A percentile compares a stretch with the other conserved stretches of the same genome.
Conservation (phyloP, 371 early-diverging fungal genomes). For the Rhizopus sp. region DNA sequence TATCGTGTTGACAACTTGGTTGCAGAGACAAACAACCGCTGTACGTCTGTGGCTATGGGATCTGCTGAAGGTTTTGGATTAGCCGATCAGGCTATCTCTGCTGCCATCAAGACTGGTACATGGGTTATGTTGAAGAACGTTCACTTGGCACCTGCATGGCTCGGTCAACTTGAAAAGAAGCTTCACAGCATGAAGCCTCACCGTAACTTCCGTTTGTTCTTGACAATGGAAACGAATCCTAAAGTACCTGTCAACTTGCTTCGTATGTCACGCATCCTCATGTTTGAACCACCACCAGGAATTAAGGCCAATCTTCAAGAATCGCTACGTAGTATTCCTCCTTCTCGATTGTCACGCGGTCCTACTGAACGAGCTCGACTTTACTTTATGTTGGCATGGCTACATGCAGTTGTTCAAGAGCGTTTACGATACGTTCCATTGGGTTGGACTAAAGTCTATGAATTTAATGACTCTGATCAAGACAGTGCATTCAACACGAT, state of each 20-base stretch:
- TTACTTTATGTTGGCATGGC: conserved; percentile 95
- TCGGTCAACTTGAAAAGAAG: conserved; percentile 93
- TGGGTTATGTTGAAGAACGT: conserved; percentile 99
- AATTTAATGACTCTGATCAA: conserved; percentile 97
- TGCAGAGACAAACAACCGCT: conserved; percentile 57
- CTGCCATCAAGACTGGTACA: conserved; percentile 80
- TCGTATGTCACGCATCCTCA: conserved; percentile 87
- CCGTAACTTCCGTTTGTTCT: conserved; percentile 87
- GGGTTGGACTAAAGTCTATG: conserved; percentile 97
- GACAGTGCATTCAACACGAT: conserved; percentile 88
- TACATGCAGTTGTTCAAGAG: conserved; percentile 94
- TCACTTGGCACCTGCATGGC: conserved; percentile 93
- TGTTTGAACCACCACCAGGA: conserved; percentile 97
- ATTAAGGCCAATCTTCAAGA: conserved; percentile 93
- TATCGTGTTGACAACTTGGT: conserved; percentile 94
- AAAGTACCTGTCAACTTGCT: conserved; percentile 93
- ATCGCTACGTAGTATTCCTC: conserved; percentile 73
- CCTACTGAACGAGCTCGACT: conserved; percentile 89
- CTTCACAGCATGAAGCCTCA: conserved; percentile 86
- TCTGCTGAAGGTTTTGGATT: conserved; percentile 91
- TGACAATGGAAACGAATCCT: conserved; percentile 97
- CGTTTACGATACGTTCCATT: conserved; percentile 95
- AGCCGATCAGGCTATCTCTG: conserved; percentile 90
- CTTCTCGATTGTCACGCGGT: conserved; percentile 60
- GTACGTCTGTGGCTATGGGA: conserved; percentile 96